Percentiles rank a stretch among this genome's conserved stretches.
These are phyloP conservation scores for Fusarium armeniacum DNA, from an alignment of 2,329 filamentous ascomycete genomes.

Conservation along the genomic window DNA sequence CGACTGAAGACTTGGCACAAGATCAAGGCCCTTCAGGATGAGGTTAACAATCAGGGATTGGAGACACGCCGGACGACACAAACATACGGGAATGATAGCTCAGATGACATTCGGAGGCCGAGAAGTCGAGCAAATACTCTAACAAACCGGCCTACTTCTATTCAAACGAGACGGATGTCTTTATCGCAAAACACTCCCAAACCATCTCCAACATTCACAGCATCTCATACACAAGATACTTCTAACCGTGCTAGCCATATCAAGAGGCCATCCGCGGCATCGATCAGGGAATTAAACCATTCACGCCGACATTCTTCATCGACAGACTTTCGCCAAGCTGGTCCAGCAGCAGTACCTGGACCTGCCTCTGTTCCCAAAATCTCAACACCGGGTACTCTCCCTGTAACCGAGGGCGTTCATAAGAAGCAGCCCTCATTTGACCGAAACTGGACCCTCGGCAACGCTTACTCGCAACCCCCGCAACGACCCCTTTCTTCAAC, in stretches of 20 bases:
- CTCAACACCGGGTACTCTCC: conserved; percentile 60
- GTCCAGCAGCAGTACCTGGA: conserved; percentile 42
- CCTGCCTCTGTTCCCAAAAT: conserved; percentile 57
- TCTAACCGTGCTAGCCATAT: conserved; percentile 63
- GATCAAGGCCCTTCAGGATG: conserved; percentile 91
- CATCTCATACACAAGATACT: conserved; percentile 60
- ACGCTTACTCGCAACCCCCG: conserved; percentile 59
- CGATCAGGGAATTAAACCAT: conserved; percentile 84
- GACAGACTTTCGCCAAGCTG: conserved; percentile 74
- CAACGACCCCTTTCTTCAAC: conserved; percentile 67
- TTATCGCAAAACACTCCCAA: conserved; percentile 63
- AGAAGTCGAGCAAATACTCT: conserved; percentile 71
- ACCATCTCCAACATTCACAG: conserved; percentile 60
- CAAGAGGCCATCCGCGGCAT: conserved; percentile 82
- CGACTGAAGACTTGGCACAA: conserved; percentile 97
- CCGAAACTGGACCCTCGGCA: conserved; percentile 76
- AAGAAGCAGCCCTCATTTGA: conserved; percentile 79
- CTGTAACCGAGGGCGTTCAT: conserved; percentile 60
- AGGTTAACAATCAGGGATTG: conserved; percentile 71
- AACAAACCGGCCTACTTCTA: conserved; percentile 65
- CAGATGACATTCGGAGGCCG: conserved; percentile 64
- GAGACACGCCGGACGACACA: conserved; percentile 67
- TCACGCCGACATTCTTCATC: conserved; percentile 85
- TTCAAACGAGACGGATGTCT: conserved; percentile 65
- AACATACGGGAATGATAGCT: conserved; percentile 71